Evolutionary conservation across 108 stramenopile species (phyloP).

Genomic region (Hondaea fermentalgiana): DNA sequence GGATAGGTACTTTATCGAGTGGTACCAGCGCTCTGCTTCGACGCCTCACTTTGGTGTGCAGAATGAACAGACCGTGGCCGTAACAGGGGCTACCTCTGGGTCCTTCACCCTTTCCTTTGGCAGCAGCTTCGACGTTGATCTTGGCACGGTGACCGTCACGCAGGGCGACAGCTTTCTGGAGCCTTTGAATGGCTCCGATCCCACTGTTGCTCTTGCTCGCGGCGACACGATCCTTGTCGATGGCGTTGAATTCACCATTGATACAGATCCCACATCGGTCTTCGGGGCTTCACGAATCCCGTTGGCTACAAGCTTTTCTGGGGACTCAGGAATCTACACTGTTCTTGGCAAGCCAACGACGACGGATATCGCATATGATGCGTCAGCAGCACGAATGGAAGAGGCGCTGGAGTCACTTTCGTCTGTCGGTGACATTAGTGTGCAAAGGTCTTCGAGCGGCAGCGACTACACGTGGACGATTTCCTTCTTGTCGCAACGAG

Average conservation of each 20-base stretch:
- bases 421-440: slow-evolving; percentile 44
- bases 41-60: slow-evolving; percentile 21
- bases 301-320: neutral
- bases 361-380: slow-evolving; percentile 12
- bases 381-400: slow-evolving; percentile 28
- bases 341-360: slow-evolving; percentile 1
- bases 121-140: neutral
- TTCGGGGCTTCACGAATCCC: neutral
- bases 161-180: neutral
- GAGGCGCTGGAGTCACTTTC: slow-evolving; percentile 46
- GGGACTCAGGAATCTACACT: neutral
- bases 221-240: neutral
- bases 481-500: neutral
- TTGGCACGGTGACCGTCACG: neutral
- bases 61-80: slow-evolving; percentile 30
- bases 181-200: neutral
- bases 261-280: neutral
- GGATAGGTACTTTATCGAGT: slow-evolving; percentile 33
- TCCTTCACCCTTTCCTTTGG: neutral
- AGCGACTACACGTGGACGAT: neutral
- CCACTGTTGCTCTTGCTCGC: neutral
- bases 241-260: neutral
- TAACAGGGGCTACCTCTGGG: slow-evolving; percentile 23
- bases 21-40: slow-evolving; percentile 12
- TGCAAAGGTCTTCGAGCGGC: slow-evolving; percentile 31